Percentiles rank a stretch among this genome's conserved stretches.
phyloP scores from a whole-genome alignment of 2,329 filamentous ascomycete genomes.

The Cladophialophora bantiana region DNA sequence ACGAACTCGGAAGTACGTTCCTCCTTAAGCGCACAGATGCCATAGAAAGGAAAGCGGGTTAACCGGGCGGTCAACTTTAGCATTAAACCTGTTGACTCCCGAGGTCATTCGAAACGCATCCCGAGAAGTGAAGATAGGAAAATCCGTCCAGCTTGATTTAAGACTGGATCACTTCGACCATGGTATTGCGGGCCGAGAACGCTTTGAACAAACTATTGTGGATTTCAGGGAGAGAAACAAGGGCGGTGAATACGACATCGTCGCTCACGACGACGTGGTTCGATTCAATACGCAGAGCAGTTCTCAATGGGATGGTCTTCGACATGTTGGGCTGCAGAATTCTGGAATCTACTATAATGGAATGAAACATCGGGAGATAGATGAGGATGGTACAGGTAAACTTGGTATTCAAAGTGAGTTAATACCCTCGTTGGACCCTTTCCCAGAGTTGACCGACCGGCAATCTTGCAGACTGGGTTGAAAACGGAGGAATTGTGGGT shows the following conservation, averaged over 20 bases:
- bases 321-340: conserved; percentile 26
- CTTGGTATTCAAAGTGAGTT: conserved; percentile 24
- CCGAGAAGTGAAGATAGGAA: conserved; percentile 51
- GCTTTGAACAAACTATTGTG: conserved; percentile 39
- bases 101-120: conserved; percentile 51
- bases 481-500: conserved; percentile 51
- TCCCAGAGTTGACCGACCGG: neutral
- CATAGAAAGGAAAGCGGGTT: neutral
- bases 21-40: conserved; percentile 13
- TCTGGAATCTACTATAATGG: conserved; percentile 17
- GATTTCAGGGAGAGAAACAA: conserved; percentile 18
- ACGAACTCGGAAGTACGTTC: conserved; percentile 57
- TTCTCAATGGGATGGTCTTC: conserved; percentile 33
- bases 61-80: neutral
- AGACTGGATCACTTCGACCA: conserved; percentile 46
- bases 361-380: conserved; percentile 15
- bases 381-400: neutral
- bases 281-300: conserved; percentile 30
- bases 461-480: conserved; percentile 45
- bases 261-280: conserved; percentile 30
- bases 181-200: conserved; percentile 44
- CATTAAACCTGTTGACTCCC: conserved; percentile 61
- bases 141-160: conserved; percentile 40
- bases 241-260: conserved; percentile 1
- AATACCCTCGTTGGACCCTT: neutral